Conservation (phyloP, 202 grass and related monocot species). For the Schoenoplectus tabernaemontani region DNA sequence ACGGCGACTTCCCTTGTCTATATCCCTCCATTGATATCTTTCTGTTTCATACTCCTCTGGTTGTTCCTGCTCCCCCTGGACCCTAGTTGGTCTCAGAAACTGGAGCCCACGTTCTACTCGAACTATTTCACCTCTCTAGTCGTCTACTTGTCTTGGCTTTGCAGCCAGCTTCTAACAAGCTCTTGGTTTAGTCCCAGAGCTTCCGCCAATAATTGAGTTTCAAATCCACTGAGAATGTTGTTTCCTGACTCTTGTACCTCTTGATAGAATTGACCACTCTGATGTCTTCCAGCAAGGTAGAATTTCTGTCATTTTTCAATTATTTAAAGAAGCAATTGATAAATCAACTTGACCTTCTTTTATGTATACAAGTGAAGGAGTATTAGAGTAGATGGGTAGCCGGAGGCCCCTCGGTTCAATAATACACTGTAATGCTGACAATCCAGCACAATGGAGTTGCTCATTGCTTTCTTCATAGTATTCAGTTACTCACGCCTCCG, state of each 20-base stretch:
- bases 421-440: not conserved
- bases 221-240: slow-evolving; percentile 25
- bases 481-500: slow-evolving; percentile 23
- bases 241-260: not conserved
- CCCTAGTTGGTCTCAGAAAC: not conserved
- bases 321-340: not conserved
- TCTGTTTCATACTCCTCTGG: not conserved
- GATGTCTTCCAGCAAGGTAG: slow-evolving; percentile 16
- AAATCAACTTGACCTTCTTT: slow-evolving; percentile 20
- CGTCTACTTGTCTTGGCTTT: slow-evolving; percentile 13
- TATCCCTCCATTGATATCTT: not conserved
- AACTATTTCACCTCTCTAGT: slow-evolving; percentile 32
- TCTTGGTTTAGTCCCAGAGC: slow-evolving; percentile 22
- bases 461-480: slow-evolving; percentile 25
- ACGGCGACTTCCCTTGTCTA: not conserved
- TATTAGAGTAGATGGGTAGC: slow-evolving; percentile 16
- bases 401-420: slow-evolving; percentile 24
- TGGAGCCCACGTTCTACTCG: slow-evolving; percentile 19
- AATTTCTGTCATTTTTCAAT: slow-evolving; percentile 15
- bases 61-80: not conserved
- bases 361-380: slow-evolving; percentile 27
- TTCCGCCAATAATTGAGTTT: slow-evolving; percentile 12
- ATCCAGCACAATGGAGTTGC: slow-evolving; percentile 23
- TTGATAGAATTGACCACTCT: not conserved
- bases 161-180: slow-evolving; percentile 26